phyloP scores from a whole-genome alignment of 1,284 basidiomycete genomes.

The Ceratobasidium theobromae region DNA sequence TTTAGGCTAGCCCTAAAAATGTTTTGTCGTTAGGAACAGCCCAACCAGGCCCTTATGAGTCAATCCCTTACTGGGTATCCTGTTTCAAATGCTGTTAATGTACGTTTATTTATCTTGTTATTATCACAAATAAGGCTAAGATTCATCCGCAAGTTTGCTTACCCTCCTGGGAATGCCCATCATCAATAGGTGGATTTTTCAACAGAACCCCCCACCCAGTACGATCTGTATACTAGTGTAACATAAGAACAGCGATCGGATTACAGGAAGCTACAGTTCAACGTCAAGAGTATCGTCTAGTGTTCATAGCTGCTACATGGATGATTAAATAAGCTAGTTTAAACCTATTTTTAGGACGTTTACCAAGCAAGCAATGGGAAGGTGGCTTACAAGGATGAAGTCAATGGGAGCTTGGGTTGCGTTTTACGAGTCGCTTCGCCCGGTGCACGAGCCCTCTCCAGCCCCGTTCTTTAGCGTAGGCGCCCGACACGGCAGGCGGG shows the following conservation, averaged over 20 bases:
- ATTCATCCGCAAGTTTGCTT: constrained; percentile 2
- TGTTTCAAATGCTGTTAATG: constrained; percentile 2
- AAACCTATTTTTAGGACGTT: neutral
- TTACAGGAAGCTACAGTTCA: neutral
- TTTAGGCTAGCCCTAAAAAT: neutral
- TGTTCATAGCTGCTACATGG: neutral
- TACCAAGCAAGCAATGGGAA: neutral
- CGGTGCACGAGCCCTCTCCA: constrained; percentile 8
- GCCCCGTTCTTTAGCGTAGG: neutral
- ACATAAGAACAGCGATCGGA: constrained; percentile 4
- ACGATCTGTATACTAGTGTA: constrained; percentile 29
- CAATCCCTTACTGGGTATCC: constrained; percentile 20
- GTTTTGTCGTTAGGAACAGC: constrained; percentile 1
- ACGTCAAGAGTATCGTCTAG: neutral
- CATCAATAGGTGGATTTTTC: constrained; percentile 22
- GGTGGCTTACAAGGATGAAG: neutral
- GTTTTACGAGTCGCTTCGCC: constrained; percentile 1
- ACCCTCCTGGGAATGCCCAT: constrained; percentile 3
- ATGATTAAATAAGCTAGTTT: neutral
- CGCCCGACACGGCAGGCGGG: neutral
- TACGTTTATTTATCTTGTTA: neutral
- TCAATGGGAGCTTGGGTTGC: neutral
- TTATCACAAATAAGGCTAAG: neutral
- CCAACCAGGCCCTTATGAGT: neutral
- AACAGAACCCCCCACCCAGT: no score